Base-by-base conservation (phyloP, 495 filamentous ascomycete genomes). In the Penicillium parvum region DNA sequence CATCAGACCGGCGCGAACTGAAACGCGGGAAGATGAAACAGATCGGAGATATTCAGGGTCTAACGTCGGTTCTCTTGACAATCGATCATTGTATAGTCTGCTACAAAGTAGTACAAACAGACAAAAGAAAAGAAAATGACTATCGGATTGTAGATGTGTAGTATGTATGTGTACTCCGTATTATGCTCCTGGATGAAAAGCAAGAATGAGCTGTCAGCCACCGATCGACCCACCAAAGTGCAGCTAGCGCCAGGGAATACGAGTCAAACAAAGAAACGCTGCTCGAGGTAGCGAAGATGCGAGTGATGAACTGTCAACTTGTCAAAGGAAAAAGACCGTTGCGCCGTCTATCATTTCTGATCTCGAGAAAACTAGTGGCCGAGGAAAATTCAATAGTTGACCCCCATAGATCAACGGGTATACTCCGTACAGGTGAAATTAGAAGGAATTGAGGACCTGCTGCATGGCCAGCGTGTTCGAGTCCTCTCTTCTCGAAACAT, bases 401-500 rank as follows among this genome's bases (percentile, higher is more conserved):
- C n/a, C n/a, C n/a, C n/a, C n/a, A n/a, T n/a, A n/a, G n/a, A n/a
- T n/a, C n/a, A n/a, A n/a, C n/a, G n/a, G n/a, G n/a, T n/a, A n/a
- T n/a, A n/a, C n/a, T n/a, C n/a, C n/a, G n/a, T n/a, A n/a, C n/a
- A n/a, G n/a, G n/a, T n/a, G n/a, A n/a, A 14, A 17, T 69, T 55
- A 82, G 46, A 83, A 45, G 19, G 65, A 59, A 61, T 68, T 80
- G 54, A 96, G 71, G 8, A 89, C 85, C 47, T 81, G 79, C 66
- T 94, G 89, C 51, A 96, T 81, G 0, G 84, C 88, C 19, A 84
- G 73, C 28, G 79, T 88, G 48, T 83, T 78, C 19, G 79, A 82
- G 66, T 96, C 90, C 63, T 95, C 90, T 46, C 90, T 73, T 63
- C 74, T 78, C 61, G 83, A 68, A 43, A 96, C 78, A 77, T 88